Evolutionary conservation across 2,329 filamentous ascomycete species (phyloP).

Genomic region (Beauveria medogensis): DNA sequence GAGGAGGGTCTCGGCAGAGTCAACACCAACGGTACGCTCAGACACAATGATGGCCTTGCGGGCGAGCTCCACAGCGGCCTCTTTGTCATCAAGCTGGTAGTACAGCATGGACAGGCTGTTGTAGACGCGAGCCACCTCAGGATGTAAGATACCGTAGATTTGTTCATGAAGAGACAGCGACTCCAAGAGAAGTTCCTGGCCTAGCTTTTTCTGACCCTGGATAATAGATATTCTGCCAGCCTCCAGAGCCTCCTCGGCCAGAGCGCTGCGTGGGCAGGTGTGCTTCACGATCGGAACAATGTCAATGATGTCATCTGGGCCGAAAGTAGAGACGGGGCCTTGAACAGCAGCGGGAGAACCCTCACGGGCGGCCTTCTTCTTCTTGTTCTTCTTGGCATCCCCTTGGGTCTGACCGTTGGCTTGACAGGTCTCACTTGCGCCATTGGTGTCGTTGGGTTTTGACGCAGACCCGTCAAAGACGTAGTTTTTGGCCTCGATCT

Average conservation of each 20-base stretch:
- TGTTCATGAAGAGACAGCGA: constrained; percentile 95
- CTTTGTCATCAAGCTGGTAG: constrained; percentile 97
- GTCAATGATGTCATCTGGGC: constrained; percentile 79
- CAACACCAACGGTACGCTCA: constrained; percentile 86
- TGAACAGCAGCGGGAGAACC: constrained; percentile 41
- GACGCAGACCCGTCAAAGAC: constrained; percentile 24
- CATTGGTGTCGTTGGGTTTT: constrained; percentile 19
- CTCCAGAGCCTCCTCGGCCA: constrained; percentile 93
- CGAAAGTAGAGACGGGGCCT: constrained; percentile 48
- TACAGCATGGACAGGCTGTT: constrained; percentile 93
- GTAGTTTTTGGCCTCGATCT: constrained; percentile 65
- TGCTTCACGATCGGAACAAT: constrained; percentile 94
- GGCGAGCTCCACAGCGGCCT: constrained; percentile 86
- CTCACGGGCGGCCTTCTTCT: constrained; percentile 53
- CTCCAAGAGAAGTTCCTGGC: constrained; percentile 91
- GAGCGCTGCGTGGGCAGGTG: constrained; percentile 77
- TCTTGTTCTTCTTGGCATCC: constrained; percentile 51
- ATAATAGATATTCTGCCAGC: constrained; percentile 93
- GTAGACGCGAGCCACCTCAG: constrained; percentile 92
- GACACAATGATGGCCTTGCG: constrained; percentile 95
- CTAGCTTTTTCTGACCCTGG: constrained; percentile 90
- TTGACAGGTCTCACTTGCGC: constrained; percentile 26
- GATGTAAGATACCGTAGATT: constrained; percentile 95
- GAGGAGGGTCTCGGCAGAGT: constrained; percentile 87
- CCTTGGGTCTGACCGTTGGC: constrained; percentile 34